phyloP scores from a whole-genome alignment of 805 yeast species.

The Candida berthetii region DNA sequence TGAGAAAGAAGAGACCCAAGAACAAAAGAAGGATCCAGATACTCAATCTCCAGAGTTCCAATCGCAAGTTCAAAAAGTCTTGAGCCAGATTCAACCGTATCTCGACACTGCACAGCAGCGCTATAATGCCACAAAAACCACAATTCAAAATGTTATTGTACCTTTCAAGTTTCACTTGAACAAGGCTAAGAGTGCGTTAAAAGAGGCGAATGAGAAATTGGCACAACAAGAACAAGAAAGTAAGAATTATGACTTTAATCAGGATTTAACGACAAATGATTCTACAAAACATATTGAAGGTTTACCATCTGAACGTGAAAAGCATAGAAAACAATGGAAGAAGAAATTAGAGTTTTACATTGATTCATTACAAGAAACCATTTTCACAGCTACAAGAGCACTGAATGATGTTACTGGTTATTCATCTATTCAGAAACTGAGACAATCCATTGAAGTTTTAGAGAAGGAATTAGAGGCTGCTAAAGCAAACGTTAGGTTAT shows the following conservation, averaged over 20 bases:
- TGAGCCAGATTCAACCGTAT: constrained; percentile 13
- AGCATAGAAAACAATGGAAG: constrained; percentile 31
- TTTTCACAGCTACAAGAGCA: constrained; percentile 56
- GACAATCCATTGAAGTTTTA: constrained; percentile 46
- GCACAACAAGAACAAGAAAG: constrained; percentile 29
- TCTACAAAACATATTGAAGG: constrained; percentile 23
- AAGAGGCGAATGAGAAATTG: constrained; percentile 28
- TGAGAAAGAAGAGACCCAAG: too few species aligned
- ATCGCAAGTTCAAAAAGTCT: constrained; percentile 6
- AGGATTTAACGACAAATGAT: constrained; percentile 23
- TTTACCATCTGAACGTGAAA: constrained; percentile 41
- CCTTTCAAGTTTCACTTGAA: constrained; percentile 14
- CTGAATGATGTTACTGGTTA: constrained; percentile 93
- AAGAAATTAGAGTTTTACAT: constrained; percentile 42
- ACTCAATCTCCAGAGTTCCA: neutral
- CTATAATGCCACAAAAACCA: constrained; percentile 10
- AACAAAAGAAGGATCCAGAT: neutral
- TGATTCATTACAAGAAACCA: constrained; percentile 49
- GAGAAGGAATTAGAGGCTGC: constrained; percentile 47
- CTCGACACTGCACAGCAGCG: constrained; percentile 10
- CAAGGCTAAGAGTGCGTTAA: constrained; percentile 27
- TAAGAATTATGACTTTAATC: constrained; percentile 27
- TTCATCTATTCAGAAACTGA: constrained; percentile 67
- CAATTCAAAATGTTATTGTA: constrained; percentile 5
- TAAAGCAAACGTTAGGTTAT: constrained; percentile 38